These are phyloP conservation scores for Ceratocystis cubensis DNA, from an alignment of 2,329 filamentous ascomycete genomes.

Conservation along the genomic window DNA sequence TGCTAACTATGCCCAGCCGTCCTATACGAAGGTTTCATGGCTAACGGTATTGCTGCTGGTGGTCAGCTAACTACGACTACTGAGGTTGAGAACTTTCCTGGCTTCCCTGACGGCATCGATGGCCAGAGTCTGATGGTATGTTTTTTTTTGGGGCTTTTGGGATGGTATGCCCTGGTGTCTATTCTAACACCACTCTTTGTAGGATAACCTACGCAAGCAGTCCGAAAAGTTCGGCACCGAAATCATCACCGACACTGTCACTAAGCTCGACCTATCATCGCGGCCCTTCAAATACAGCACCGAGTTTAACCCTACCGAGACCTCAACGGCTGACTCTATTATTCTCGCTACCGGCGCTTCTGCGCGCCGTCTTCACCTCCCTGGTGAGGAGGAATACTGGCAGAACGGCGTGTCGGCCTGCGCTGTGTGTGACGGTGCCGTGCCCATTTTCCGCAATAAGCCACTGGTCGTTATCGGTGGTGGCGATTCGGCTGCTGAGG, in stretches of 20 bases:
- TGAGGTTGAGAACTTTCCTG: constrained; percentile 96
- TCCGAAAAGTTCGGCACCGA: constrained; percentile 84
- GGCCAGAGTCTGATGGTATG: constrained; percentile 73
- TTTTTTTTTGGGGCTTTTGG: constrained; percentile 17
- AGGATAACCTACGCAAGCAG: constrained; percentile 84
- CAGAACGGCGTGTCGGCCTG: constrained; percentile 93
- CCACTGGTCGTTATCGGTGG: constrained; percentile 91
- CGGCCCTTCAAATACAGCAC: constrained; percentile 89
- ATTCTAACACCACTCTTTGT: neutral
- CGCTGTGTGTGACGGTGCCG: constrained; percentile 91
- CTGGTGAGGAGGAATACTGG: constrained; percentile 93
- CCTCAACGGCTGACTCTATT: constrained; percentile 79
- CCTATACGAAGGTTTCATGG: constrained; percentile 95
- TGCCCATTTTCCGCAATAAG: constrained; percentile 96
- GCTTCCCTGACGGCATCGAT: constrained; percentile 81
- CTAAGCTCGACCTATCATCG: constrained; percentile 69
- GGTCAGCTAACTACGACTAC: constrained; percentile 97
- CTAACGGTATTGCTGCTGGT: constrained; percentile 88
- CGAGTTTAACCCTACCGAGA: constrained; percentile 71
- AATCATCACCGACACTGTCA: constrained; percentile 85
- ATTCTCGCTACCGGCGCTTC: constrained; percentile 95
- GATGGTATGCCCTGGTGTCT: constrained; percentile 13
- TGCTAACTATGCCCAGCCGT: constrained; percentile 44
- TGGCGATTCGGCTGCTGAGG: constrained; percentile 92
- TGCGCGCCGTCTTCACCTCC: constrained; percentile 66